Percentiles rank a stretch among this genome's conserved stretches.
Conservation (phyloP, 2,329 filamentous ascomycete species). For the Venturia aucupariae region DNA sequence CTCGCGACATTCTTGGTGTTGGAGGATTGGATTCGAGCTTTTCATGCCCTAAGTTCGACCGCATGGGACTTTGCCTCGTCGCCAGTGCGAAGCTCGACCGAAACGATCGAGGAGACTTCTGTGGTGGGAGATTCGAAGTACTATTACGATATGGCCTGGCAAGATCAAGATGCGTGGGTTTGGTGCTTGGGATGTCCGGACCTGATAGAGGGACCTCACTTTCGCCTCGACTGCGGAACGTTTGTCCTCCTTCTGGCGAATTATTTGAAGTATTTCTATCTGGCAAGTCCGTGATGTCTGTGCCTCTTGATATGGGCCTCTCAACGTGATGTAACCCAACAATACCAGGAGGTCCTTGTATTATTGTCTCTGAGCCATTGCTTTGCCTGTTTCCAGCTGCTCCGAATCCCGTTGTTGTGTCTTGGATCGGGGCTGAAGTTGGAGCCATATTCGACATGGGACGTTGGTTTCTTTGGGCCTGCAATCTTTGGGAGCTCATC, state of each 20-base stretch:
- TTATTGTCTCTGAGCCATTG: conserved; percentile 28
- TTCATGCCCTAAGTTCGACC: conserved; percentile 54
- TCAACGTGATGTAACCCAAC: conserved; percentile 28
- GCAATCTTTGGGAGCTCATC: conserved; percentile 91
- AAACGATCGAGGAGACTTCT: conserved; percentile 67
- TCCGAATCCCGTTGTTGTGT: conserved; percentile 21
- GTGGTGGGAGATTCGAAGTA: conserved; percentile 39
- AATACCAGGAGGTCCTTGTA: conserved; percentile 19
- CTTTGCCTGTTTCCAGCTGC: conserved; percentile 26
- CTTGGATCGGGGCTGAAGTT: conserved; percentile 20
- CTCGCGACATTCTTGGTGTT: conserved; percentile 46
- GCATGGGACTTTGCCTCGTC: conserved; percentile 46
- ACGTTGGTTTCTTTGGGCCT: conserved; percentile 69
- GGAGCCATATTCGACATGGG: conserved; percentile 31
- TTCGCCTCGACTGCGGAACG: conserved; percentile 58
- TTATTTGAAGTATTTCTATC: conserved; percentile 66
- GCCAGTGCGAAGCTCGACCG: conserved; percentile 54
- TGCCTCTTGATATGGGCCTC: conserved; percentile 54
- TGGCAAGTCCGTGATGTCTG: conserved; percentile 55
- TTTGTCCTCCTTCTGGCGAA: conserved; percentile 55
- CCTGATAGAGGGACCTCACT: conserved; percentile 61
- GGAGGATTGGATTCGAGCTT: conserved; percentile 76
- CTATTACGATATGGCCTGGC: neutral
- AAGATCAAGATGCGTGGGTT: conserved; percentile 9
- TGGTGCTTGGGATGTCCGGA: neutral